Evolutionary conservation across 495 filamentous ascomycete species (phyloP).

Genomic region (Hypoxylon rickii): DNA sequence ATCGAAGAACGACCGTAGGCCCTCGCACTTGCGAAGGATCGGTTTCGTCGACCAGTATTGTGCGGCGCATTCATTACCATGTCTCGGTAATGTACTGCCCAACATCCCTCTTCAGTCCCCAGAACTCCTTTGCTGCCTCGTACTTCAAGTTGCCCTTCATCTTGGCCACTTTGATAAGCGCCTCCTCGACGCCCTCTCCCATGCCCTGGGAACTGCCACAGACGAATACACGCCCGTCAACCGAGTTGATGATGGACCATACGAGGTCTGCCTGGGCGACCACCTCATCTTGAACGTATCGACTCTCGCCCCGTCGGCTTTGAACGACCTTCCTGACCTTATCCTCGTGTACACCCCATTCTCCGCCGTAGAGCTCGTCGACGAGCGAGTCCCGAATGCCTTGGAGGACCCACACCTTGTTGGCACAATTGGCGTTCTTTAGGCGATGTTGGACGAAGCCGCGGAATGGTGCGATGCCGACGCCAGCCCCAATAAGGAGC

Average conservation of each 20-base stretch:
- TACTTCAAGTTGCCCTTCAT: slow-evolving; percentile 74
- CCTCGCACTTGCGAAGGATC: not conserved
- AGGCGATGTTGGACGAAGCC: slow-evolving; percentile 95
- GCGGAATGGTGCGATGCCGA: slow-evolving; percentile 95
- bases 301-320: slow-evolving; percentile 73
- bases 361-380: slow-evolving; percentile 93
- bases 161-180: slow-evolving; percentile 80
- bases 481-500: slow-evolving; percentile 94
- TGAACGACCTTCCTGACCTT: slow-evolving; percentile 94
- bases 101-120: slow-evolving; percentile 79
- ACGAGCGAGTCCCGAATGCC: slow-evolving; percentile 90
- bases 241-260: slow-evolving; percentile 92
- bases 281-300: slow-evolving; percentile 89
- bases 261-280: slow-evolving; percentile 87
- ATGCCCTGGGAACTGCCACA: slow-evolving; percentile 94
- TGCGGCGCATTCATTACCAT: slow-evolving; percentile 44
- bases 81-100: slow-evolving; percentile 89
- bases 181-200: slow-evolving; percentile 92
- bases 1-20: not conserved
- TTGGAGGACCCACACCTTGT: slow-evolving; percentile 99
- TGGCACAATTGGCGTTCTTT: slow-evolving; percentile 94
- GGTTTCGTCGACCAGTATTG: not conserved
- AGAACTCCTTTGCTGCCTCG: slow-evolving; percentile 76
- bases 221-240: slow-evolving; percentile 94
- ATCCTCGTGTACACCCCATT: slow-evolving; percentile 92